phyloP scores from a whole-genome alignment of 2,329 filamentous ascomycete genomes.

The Botrytis porri region DNA sequence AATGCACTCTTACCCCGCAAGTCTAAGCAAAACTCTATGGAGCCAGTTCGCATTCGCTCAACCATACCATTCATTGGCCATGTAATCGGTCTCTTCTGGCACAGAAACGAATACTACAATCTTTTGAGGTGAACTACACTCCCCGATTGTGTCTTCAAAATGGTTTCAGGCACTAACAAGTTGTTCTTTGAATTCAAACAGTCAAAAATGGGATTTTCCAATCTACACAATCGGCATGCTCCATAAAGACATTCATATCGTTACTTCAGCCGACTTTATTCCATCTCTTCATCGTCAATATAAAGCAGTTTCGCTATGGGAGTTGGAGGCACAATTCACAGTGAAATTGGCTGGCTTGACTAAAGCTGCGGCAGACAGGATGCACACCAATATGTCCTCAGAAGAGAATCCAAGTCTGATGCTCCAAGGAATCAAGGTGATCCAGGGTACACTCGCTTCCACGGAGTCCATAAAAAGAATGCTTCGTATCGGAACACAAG shows the following conservation, averaged over 20 bases:
- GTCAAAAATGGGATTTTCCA: conserved; percentile 5
- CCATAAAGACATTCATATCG: background rate
- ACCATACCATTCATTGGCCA: conserved; percentile 13
- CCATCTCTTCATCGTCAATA: conserved; percentile 9
- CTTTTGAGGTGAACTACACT: background rate
- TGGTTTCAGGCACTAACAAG: background rate
- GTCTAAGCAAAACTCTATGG: background rate
- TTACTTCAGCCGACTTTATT: background rate
- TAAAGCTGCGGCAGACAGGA: background rate
- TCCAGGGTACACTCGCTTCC: background rate
- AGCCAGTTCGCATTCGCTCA: background rate
- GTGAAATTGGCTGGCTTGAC: background rate
- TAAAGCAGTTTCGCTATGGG: conserved; percentile 6
- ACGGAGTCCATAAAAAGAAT: background rate
- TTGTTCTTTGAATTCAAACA: background rate
- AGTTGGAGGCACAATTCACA: conserved; percentile 9
- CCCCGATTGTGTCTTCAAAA: too few relatives aligned
- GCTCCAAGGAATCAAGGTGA: conserved; percentile 8
- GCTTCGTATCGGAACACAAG: conserved; percentile 1
- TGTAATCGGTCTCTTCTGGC: background rate
- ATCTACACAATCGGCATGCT: conserved; percentile 10
- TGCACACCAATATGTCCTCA: background rate
- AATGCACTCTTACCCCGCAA: background rate
- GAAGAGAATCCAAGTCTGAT: background rate
- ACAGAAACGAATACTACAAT: conserved; percentile 8